phyloP scores from a whole-genome alignment of 2,329 filamentous ascomycete genomes.

The Volutella citrinella region DNA sequence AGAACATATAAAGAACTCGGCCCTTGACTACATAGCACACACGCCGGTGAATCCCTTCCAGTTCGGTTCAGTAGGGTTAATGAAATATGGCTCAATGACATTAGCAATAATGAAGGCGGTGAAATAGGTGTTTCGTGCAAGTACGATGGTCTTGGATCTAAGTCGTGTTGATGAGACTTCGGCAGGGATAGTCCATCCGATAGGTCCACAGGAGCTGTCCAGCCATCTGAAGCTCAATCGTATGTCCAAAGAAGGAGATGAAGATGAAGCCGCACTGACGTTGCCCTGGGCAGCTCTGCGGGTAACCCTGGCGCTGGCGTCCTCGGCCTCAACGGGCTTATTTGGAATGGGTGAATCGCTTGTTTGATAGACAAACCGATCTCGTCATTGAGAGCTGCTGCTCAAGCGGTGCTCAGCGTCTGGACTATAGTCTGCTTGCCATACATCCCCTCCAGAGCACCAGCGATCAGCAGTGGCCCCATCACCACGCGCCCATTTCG shows the following conservation, averaged over 20 bases:
- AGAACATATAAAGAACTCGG: no score
- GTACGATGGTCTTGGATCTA: conserved; percentile 27
- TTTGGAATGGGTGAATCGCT: conserved; percentile 26
- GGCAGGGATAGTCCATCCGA: conserved; percentile 30
- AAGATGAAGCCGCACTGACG: no score
- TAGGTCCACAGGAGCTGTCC: no score
- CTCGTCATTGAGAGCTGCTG: conserved; percentile 36
- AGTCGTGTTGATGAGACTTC: conserved; percentile 31
- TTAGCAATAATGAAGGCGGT: conserved; percentile 21
- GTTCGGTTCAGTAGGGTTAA: conserved; percentile 31
- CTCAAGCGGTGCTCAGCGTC: conserved; percentile 32
- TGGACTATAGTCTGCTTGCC: conserved; percentile 34
- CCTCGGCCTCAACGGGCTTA: conserved; percentile 33
- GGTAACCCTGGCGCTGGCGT: no score
- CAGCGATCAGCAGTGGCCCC: conserved; percentile 34
- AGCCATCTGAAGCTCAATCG: no score
- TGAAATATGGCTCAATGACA: conserved; percentile 27
- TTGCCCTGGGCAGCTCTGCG: no score
- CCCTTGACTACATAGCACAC: conserved; percentile 2
- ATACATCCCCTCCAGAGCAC: conserved; percentile 31
- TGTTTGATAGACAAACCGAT: conserved; percentile 23
- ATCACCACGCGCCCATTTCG: conserved; percentile 28
- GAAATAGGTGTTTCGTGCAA: conserved; percentile 27
- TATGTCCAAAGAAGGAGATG: no score
- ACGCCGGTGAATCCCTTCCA: conserved; percentile 33